Base-by-base conservation (phyloP, 2,329 filamentous ascomycete species). In the Exophiala xenobiotica region DNA sequence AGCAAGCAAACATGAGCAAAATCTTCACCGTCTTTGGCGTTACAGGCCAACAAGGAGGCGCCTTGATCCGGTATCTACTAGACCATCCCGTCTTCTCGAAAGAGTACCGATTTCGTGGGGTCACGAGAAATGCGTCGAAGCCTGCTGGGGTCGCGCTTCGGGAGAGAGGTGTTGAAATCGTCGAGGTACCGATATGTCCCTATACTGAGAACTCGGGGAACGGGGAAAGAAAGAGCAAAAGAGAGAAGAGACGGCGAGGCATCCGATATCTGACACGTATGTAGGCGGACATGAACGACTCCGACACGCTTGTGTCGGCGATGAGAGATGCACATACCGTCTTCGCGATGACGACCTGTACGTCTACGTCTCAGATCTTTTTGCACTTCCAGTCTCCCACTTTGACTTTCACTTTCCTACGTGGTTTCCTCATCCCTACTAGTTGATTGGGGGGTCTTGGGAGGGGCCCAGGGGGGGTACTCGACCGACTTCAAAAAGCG, bases 41-140 rank as follows among this genome's bases (percentile, higher is more conserved):
- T 20, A 80, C 78, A 0, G 77, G 77, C 54, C 68, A 75, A 24
- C 78, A 80, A 61, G 77, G 78, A 16, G 66, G 74, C 6, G 75
- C 75, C 3, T 66, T 80, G 4, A 66, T 80, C 49, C 63, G 71
- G 46, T 62, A 67, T 23, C 65, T 80, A 8, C 68, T 78, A 6
- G 66, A 66, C 14, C 70, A 80, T 56, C 58, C 72, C 0, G 60
- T 64, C 3, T 68, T 79, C 12, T 75, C 74, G 1, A 59, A 69
- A 31, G 57, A 71, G 46, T 81, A 71, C 65, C 71, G 65, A 35
- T 68, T 81, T 47, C 74, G 78, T 9, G 77, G 69, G 33, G 68
- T 81, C 46, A 78, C 74, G 6, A 73, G 77, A 18, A 70, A 79
- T 58, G 46, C 63, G 2, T 61, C 56, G 27, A 65, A 67, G 46